phyloP scores from a whole-genome alignment of 2,329 filamentous ascomycete genomes.

The Dothideomycetes sp. region DNA sequence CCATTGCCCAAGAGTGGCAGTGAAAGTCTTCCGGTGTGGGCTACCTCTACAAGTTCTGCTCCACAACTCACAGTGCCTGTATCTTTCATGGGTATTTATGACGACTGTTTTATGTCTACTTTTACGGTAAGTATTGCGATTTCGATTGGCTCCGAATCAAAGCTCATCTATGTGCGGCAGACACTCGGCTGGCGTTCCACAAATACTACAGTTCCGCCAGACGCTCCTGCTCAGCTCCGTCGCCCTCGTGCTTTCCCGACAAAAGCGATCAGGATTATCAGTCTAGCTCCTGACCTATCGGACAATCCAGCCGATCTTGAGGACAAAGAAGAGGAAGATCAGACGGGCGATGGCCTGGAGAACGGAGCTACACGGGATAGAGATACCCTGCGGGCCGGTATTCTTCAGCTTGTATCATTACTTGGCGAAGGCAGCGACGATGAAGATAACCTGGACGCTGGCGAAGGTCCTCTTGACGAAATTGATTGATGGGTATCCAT shows the following conservation, averaged over 20 bases:
- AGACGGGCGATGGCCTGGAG: background rate
- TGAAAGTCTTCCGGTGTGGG: slow-evolving; percentile 12
- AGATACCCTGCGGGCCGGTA: background rate
- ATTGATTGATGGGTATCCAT: no score
- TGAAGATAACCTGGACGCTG: no score
- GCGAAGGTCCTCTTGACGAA: no score
- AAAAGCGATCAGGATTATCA: slow-evolving; percentile 29
- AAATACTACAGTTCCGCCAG: no score
- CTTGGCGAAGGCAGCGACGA: background rate
- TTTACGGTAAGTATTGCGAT: slow-evolving; percentile 23
- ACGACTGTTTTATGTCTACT: slow-evolving; percentile 37
- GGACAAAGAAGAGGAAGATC: background rate
- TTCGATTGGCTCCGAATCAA: background rate
- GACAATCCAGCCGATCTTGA: background rate
- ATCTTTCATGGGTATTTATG: slow-evolving; percentile 36
- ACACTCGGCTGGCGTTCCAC: slow-evolving; percentile 12
- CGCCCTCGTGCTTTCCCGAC: slow-evolving; percentile 25
- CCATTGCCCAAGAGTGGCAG: slow-evolving; percentile 2
- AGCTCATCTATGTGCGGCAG: no score
- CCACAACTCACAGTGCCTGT: slow-evolving; percentile 31
- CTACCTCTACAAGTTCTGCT: slow-evolving; percentile 25
- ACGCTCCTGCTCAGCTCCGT: slow-evolving; percentile 1
- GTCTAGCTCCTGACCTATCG: slow-evolving; percentile 20
- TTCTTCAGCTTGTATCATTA: background rate
- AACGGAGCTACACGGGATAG: background rate